phyloP scores from a whole-genome alignment of 768 basidiomycete genomes.

The Amanita thiersii region DNA sequence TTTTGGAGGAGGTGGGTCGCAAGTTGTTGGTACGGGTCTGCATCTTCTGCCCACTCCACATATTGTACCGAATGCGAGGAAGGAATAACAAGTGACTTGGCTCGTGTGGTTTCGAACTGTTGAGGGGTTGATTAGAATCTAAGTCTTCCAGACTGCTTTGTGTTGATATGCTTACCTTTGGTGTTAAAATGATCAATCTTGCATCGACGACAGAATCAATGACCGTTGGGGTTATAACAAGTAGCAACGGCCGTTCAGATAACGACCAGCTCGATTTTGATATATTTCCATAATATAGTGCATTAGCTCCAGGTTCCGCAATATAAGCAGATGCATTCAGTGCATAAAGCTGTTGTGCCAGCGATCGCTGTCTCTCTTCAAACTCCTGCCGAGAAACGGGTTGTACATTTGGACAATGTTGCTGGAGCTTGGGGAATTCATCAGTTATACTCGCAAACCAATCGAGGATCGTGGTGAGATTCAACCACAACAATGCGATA shows the following conservation, averaged over 20 bases:
- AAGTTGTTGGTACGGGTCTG: constrained; percentile 52
- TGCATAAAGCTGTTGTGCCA: constrained; percentile 40
- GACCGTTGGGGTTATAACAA: constrained; percentile 47
- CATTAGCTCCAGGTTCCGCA: constrained; percentile 70
- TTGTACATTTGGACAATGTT: constrained; percentile 39
- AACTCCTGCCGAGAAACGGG: constrained; percentile 42
- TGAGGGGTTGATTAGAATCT: constrained; percentile 1
- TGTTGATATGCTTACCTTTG: constrained; percentile 26
- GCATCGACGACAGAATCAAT: constrained; percentile 21
- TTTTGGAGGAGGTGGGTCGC: constrained; percentile 16
- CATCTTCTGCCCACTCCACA: constrained; percentile 60
- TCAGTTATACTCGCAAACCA: too few species aligned
- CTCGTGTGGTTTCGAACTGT: constrained; percentile 68
- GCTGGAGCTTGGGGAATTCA: constrained; percentile 12
- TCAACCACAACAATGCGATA: too few species aligned
- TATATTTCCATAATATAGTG: constrained; percentile 68
- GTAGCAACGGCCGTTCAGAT: constrained; percentile 72
- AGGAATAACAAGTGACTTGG: constrained; percentile 50
- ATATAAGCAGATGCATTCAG: constrained; percentile 64
- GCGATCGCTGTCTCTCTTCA: constrained; percentile 39
- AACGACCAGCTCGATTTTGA: constrained; percentile 54
- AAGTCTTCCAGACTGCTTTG: background rate
- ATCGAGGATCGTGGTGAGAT: too few species aligned
- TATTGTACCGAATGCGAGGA: constrained; percentile 33
- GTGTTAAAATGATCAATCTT: constrained; percentile 59